phyloP scores from a whole-genome alignment of 176 grass and related monocot genomes.

The Leersia perrieri region DNA sequence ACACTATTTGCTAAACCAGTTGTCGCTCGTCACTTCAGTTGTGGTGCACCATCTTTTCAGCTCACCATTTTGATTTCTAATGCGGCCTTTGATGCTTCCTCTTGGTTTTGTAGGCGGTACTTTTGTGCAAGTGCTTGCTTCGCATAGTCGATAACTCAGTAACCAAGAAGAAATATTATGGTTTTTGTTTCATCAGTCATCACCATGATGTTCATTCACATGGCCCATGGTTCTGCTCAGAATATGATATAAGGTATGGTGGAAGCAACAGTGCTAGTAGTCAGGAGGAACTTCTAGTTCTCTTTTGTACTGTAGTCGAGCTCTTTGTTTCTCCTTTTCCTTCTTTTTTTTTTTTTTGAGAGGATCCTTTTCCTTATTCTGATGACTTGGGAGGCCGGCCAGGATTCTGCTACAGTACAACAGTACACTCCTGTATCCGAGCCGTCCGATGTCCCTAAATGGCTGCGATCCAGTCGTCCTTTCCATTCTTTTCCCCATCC shows the following conservation, averaged over 20 bases:
- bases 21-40: not conserved
- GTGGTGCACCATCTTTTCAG: not conserved
- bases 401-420: too few species aligned
- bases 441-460: too few species aligned
- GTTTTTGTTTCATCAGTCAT: too few species aligned
- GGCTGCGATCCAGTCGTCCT: too few species aligned
- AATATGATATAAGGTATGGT: not conserved
- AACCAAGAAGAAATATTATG: not conserved
- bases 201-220: not conserved
- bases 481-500: too few species aligned
- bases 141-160: constrained; percentile 26
- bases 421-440: too few species aligned
- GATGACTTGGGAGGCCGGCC: too few species aligned
- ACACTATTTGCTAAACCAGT: not conserved
- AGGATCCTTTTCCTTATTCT: too few species aligned
- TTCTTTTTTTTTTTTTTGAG: too few species aligned
- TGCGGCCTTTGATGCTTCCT: not conserved
- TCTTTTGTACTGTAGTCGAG: constrained; percentile 12
- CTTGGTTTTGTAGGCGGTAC: constrained; percentile 36
- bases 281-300: constrained; percentile 22
- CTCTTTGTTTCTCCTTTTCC: not conserved
- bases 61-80: not conserved
- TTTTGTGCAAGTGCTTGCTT: constrained; percentile 47
- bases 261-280: not conserved
- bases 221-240: not conserved